These are phyloP conservation scores for Fusarium torulosum DNA, from an alignment of 2,329 filamentous ascomycete genomes.

Conservation along the genomic window DNA sequence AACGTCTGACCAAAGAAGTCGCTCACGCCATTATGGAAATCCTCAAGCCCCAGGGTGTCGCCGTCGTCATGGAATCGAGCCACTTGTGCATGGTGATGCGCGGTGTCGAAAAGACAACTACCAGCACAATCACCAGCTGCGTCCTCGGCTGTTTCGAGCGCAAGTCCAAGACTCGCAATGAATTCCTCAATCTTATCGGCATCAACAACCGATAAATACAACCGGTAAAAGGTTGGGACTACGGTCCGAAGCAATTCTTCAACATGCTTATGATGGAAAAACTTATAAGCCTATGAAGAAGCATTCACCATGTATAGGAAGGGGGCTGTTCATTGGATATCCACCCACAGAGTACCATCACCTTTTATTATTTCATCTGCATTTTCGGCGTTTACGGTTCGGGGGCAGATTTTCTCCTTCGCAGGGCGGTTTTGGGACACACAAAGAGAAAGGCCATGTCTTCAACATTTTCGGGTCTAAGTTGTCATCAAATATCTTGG, in stretches of 20 bases:
- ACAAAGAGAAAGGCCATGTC: slow-evolving; percentile 44
- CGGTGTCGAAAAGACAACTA: slow-evolving; percentile 91
- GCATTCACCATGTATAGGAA: slow-evolving; percentile 38
- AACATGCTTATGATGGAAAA: slow-evolving; percentile 34
- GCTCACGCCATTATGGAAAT: slow-evolving; percentile 94
- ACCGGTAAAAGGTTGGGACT: not conserved
- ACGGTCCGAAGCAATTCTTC: slow-evolving; percentile 24
- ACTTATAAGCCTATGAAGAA: slow-evolving; percentile 28
- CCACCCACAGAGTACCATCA: slow-evolving; percentile 25
- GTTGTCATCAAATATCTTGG: slow-evolving; percentile 30
- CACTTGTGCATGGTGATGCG: slow-evolving; percentile 99
- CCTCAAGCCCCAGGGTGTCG: slow-evolving; percentile 92
- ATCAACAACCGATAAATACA: slow-evolving; percentile 66
- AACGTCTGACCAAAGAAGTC: slow-evolving; percentile 95
- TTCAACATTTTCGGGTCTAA: slow-evolving; percentile 51
- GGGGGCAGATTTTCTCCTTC: slow-evolving; percentile 22
- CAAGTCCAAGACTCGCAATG: slow-evolving; percentile 92
- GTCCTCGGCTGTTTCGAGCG: slow-evolving; percentile 96
- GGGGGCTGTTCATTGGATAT: not conserved
- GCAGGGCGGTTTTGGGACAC: slow-evolving; percentile 32
- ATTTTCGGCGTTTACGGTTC: slow-evolving; percentile 37
- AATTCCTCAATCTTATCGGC: slow-evolving; percentile 86
- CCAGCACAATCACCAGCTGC: slow-evolving; percentile 93
- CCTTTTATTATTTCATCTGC: slow-evolving; percentile 26
- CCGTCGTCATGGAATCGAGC: slow-evolving; percentile 96